Evolutionary conservation across 2,329 filamentous ascomycete species (phyloP).

Genomic region (Sclerotinia borealis): DNA sequence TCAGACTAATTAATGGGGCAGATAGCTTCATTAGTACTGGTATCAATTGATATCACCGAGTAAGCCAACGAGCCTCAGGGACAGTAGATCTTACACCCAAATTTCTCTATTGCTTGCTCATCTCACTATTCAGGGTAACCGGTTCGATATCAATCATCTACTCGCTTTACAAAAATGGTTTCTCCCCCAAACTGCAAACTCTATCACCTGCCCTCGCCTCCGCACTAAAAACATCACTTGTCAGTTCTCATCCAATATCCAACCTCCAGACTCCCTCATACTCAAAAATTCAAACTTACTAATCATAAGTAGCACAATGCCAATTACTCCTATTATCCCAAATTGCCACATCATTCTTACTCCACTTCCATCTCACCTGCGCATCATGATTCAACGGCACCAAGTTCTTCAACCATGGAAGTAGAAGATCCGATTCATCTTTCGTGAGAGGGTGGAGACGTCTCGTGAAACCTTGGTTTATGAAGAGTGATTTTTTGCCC

Average conservation of each 20-base stretch:
- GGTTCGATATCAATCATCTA: too few relatives aligned
- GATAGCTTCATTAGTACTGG: too few relatives aligned
- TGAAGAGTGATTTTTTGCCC: constrained; percentile 44
- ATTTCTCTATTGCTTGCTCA: too few relatives aligned
- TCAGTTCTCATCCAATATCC: neutral
- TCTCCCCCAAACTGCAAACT: constrained; percentile 1
- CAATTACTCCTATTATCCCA: constrained; percentile 51
- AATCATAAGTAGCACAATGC: constrained; percentile 15
- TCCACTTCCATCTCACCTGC: constrained; percentile 50
- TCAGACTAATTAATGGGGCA: too few relatives aligned
- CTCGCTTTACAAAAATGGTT: neutral
- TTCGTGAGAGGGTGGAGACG: constrained; percentile 36
- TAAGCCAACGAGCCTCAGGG: too few relatives aligned
- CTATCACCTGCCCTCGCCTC: constrained; percentile 2
- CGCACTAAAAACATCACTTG: neutral
- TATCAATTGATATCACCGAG: too few relatives aligned
- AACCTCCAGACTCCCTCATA: neutral
- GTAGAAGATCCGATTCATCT: constrained; percentile 44
- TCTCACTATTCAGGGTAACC: too few relatives aligned
- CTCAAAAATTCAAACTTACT: neutral
- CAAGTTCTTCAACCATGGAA: constrained; percentile 36
- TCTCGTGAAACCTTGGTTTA: constrained; percentile 41
- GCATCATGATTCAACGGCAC: constrained; percentile 51
- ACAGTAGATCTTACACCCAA: too few relatives aligned
- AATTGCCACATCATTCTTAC: constrained; percentile 50